Conservation (phyloP, 495 filamentous ascomycete species). For the Aspergillus nidulans region DNA sequence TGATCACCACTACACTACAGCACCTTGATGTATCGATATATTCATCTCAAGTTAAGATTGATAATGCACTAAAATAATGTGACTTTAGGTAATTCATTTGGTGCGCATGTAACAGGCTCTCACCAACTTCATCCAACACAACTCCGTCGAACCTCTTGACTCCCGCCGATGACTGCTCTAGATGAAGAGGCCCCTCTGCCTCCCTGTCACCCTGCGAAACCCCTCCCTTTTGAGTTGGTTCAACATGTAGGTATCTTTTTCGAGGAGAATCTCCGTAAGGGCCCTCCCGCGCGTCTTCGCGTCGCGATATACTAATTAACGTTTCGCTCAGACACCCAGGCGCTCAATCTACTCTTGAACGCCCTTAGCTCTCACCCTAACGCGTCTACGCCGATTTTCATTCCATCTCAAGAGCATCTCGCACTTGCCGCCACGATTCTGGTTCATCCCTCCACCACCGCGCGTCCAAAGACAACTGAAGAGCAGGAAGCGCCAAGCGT, state of each 20-base stretch:
- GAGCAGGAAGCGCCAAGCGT: constrained; percentile 48
- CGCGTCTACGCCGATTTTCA: constrained; percentile 38
- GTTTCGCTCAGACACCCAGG: constrained; percentile 55
- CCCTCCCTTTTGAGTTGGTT: constrained; percentile 57
- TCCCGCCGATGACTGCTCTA: constrained; percentile 19
- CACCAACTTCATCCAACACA: background rate
- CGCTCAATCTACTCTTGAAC: constrained; percentile 62
- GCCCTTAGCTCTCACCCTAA: constrained; percentile 56
- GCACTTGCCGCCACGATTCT: constrained; percentile 63
- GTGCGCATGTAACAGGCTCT: background rate
- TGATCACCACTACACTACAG: constrained; percentile 29
- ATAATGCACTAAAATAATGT: background rate
- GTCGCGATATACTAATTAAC: background rate
- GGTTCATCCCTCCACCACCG: constrained; percentile 68
- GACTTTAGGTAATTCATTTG: background rate
- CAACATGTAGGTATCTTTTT: constrained; percentile 67
- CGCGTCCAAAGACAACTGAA: constrained; percentile 50
- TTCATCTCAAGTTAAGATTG: background rate
- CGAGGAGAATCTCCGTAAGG: constrained; percentile 67
- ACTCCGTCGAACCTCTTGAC: constrained; percentile 14
- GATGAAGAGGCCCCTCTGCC: constrained; percentile 16
- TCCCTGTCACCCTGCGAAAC: constrained; percentile 47
- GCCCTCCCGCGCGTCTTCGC: constrained; percentile 13
- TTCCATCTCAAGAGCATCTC: constrained; percentile 54
- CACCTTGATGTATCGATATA: constrained; percentile 19